These are phyloP conservation scores for Cyberlindnera misumaiensis DNA, from an alignment of 805 yeast species.

Conservation along the genomic window DNA sequence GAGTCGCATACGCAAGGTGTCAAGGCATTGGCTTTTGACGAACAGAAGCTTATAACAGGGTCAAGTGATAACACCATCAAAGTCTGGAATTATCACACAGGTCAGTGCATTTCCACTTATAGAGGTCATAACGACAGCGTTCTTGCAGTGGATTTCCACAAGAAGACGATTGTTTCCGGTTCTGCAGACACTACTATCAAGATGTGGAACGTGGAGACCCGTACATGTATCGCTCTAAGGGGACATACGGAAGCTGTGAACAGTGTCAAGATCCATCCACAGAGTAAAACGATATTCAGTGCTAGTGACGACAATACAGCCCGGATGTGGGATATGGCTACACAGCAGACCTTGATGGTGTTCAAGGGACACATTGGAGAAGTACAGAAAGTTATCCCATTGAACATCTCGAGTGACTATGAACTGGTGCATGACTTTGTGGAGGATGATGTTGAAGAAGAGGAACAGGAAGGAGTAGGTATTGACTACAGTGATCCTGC, in stretches of 20 bases:
- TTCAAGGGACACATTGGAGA: conserved; percentile 91
- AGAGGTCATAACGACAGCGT: conserved; percentile 89
- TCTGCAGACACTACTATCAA: conserved; percentile 88
- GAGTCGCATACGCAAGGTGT: conserved; percentile 89
- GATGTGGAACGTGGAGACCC: conserved; percentile 92
- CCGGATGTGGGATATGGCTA: conserved; percentile 87
- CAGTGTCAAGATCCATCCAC: conserved; percentile 78
- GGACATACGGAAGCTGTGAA: conserved; percentile 95
- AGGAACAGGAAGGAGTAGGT: conserved; percentile 22
- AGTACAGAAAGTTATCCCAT: conserved; percentile 86
- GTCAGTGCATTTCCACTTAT: conserved; percentile 89
- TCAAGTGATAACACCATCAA: conserved; percentile 87
- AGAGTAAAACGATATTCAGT: conserved; percentile 72
- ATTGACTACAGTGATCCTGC: conserved; percentile 22
- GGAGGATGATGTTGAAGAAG: conserved; percentile 17
- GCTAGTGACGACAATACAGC: conserved; percentile 91
- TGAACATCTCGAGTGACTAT: conserved; percentile 61
- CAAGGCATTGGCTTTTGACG: conserved; percentile 77
- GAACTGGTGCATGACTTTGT: conserved; percentile 38
- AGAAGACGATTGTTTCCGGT: conserved; percentile 83
- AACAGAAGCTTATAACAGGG: conserved; percentile 84
- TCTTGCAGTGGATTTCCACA: conserved; percentile 71
- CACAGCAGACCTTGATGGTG: conserved; percentile 70
- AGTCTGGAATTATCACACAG: conserved; percentile 94
- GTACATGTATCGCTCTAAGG: conserved; percentile 86